Conservation (phyloP, 2,329 filamentous ascomycete species). For the Botrytis hyacinthi region DNA sequence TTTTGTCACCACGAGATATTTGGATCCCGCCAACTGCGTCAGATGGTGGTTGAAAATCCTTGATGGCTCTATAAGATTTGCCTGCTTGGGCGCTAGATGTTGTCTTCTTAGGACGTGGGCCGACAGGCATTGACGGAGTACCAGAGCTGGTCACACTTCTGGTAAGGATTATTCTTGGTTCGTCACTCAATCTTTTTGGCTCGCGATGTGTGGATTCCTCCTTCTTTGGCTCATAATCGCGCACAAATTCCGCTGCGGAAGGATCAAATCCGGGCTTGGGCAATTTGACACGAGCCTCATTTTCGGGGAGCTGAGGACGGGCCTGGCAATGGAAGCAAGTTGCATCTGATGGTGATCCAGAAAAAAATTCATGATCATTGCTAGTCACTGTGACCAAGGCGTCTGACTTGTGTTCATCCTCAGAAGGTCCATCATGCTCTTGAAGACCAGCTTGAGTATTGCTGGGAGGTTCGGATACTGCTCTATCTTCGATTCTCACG, state of each 20-base stretch:
- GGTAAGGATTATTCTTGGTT: conserved; percentile 19
- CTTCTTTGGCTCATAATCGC: conserved; percentile 33
- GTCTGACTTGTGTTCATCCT: background rate
- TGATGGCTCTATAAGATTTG: conserved; percentile 18
- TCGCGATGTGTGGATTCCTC: conserved; percentile 10
- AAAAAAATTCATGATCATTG: background rate
- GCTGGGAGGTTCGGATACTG: background rate
- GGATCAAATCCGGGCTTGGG: conserved; percentile 24
- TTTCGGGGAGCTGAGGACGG: background rate
- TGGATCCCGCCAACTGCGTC: conserved; percentile 15
- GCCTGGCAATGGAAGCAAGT: background rate
- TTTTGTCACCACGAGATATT: conserved; percentile 26
- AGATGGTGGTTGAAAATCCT: background rate
- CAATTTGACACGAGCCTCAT: background rate
- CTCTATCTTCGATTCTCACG: background rate
- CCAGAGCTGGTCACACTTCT: background rate
- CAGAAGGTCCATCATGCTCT: background rate
- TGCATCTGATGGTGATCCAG: background rate
- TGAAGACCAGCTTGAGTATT: background rate
- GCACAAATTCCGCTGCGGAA: conserved; percentile 17
- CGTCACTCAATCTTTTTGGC: background rate
- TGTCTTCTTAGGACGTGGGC: background rate
- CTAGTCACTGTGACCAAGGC: background rate
- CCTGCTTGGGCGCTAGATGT: background rate
- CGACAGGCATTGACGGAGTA: background rate